Conservation (phyloP, 2,329 filamentous ascomycete genomes). For the Periglandula ipomoeae region DNA sequence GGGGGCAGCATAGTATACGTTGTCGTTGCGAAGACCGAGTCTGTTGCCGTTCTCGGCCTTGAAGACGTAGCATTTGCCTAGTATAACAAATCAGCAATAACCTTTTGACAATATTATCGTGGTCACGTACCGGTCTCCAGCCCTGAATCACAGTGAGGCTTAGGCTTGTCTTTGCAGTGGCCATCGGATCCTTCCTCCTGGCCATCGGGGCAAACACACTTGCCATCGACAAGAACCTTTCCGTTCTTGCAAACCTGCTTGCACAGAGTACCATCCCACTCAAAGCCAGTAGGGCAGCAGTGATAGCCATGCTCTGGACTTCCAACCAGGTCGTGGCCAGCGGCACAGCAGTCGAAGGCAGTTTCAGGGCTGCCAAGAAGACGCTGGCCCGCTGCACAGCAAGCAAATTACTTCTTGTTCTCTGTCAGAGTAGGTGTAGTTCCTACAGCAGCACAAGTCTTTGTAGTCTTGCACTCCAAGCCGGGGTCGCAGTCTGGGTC, state of each 20-base stretch:
- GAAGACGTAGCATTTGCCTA: slow-evolving; percentile 13
- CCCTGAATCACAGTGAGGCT: slow-evolving; percentile 2
- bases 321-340: slow-evolving; percentile 11
- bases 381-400: slow-evolving; percentile 6
- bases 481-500: slow-evolving; percentile 9
- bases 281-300: slow-evolving; percentile 11
- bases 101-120: not conserved
- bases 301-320: slow-evolving; percentile 7
- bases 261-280: slow-evolving; percentile 10
- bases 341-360: slow-evolving; percentile 13
- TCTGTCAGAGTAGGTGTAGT: slow-evolving; percentile 7
- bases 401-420: slow-evolving; percentile 11
- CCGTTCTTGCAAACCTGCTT: slow-evolving; percentile 11
- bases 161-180: not conserved
- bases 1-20: slow-evolving; percentile 9
- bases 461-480: slow-evolving; percentile 2
- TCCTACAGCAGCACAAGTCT: slow-evolving; percentile 1
- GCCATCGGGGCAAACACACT: slow-evolving; percentile 10
- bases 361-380: slow-evolving; percentile 11
- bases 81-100: not conserved
- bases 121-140: not conserved
- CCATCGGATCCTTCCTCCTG: not conserved
- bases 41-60: slow-evolving; percentile 9
- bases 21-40: slow-evolving; percentile 8
- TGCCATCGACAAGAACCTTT: slow-evolving; percentile 10